A percentile compares a stretch with the other conserved stretches of the same genome.
phyloP scores from a whole-genome alignment of 169 alveolate genomes.

The Amoebophrya sp. region DNA sequence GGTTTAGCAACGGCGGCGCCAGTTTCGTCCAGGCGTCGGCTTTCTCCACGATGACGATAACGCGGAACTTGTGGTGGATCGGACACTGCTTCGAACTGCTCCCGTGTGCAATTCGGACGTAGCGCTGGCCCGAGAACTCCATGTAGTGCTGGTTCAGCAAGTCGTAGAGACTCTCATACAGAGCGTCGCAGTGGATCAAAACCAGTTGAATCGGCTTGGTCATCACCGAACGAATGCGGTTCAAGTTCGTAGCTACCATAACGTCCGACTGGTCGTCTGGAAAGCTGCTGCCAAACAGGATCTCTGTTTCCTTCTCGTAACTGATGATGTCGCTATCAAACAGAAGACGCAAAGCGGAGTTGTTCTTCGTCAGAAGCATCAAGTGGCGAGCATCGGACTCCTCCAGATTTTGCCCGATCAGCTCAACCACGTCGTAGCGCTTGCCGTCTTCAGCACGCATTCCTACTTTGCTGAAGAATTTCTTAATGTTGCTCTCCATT shows the following conservation, averaged over 20 bases:
- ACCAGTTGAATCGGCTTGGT: conserved; percentile 45
- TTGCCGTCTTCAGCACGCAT: conserved; percentile 29
- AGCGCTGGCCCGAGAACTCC: conserved; percentile 49
- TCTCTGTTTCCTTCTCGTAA: not conserved
- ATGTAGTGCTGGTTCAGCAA: conserved; percentile 50
- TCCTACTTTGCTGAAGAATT: conserved; percentile 40
- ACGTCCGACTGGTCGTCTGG: conserved; percentile 45
- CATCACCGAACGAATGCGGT: conserved; percentile 36
- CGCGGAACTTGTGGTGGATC: conserved; percentile 46
- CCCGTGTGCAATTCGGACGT: conserved; percentile 50
- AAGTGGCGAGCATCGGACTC: conserved; percentile 48
- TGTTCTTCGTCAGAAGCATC: conserved; percentile 48
- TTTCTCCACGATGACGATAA: conserved; percentile 42
- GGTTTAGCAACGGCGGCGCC: conserved; percentile 45
- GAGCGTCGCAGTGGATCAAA: conserved; percentile 49
- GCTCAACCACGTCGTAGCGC: conserved; percentile 29
- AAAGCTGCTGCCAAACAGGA: conserved; percentile 49
- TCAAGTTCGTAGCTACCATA: conserved; percentile 47
- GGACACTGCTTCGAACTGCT: conserved; percentile 47
- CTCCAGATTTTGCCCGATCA: conserved; percentile 41
- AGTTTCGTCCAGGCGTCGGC: conserved; percentile 41
- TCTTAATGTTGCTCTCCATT: conserved; percentile 35
- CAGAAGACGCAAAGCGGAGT: conserved; percentile 43
- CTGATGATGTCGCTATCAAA: conserved; percentile 38
- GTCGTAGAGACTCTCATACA: conserved; percentile 45